Evolutionary conservation across 2,329 filamentous ascomycete genomes (phyloP), one percentile per base, ranked within the genome.

Genomic region (Colletotrichum acutatum): DNA sequence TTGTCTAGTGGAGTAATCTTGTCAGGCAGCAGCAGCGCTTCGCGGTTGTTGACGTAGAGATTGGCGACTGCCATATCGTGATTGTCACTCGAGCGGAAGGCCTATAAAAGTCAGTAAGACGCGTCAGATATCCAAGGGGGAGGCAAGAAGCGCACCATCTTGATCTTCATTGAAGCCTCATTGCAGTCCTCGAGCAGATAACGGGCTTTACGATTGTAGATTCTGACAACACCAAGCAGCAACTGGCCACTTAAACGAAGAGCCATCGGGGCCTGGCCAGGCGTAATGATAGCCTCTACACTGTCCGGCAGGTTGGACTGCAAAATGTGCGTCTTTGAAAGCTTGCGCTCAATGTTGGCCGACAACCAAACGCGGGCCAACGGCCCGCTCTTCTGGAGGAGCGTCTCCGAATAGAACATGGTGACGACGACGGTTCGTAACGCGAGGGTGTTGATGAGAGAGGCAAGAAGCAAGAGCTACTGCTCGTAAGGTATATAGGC

Each of bases 401-500:
- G 90, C 68, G 95, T 95, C 87, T 98, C 95, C 66, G 97, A 98
- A 84, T 98, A 98, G 86, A 99, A 99, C 97, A 99, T 99, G 82
- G 80, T 86, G 84, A 69, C 76, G 77, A 74, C 74, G 78, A 64
- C 59, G 57, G 12, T 56, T 53, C 30, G 63, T 61, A 32, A 32
- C 60, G 46, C 42, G 49, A 64, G 24, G 32, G 22, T 59, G 14
- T 42, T 28, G 30, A 69, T 52, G 46, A 24, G 30, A 52, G 65
- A 60, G 57, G 65, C 54, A 57, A 62, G 37, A 22, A 70, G 63
- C 54, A 66, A 66, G n/a, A 74, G 66, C 54, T 34, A 66, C 26
- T 69, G 68, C 60, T 74, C 37, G 57, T 22, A 34, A 70, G 61
- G 65, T 62, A 66, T 61, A 26, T 56, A 73, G 42, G 30, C 37